A percentile compares a stretch with the other conserved stretches of the same genome.
These are phyloP conservation scores for Lojkania enalia DNA, from an alignment of 2,329 filamentous ascomycete species.

Conservation along the genomic window DNA sequence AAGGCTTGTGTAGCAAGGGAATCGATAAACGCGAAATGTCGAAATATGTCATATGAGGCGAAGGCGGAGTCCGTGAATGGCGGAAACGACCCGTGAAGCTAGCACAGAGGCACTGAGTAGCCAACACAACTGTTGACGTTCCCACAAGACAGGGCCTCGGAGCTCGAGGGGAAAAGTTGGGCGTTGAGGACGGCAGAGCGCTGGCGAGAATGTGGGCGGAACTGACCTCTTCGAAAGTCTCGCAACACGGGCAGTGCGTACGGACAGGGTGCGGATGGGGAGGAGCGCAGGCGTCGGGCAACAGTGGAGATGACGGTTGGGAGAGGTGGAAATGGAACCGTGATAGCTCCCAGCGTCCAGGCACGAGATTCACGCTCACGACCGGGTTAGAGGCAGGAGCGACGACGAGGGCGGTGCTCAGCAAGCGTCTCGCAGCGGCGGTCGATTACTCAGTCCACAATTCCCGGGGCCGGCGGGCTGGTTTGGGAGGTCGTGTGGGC, in stretches of 20 bases:
- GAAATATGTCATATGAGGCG: too few relatives aligned
- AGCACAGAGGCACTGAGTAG: neutral
- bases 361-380: slow-evolving; percentile 25
- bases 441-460: slow-evolving; percentile 25
- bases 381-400: slow-evolving; percentile 17
- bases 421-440: slow-evolving; percentile 31
- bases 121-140: neutral
- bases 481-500: slow-evolving; percentile 38
- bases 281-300: slow-evolving; percentile 9
- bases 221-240: slow-evolving; percentile 32
- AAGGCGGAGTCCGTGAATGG: neutral
- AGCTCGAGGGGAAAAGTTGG: slow-evolving; percentile 15
- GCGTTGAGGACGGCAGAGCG: slow-evolving; percentile 8
- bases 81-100: neutral
- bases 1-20: neutral
- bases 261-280: slow-evolving; percentile 10
- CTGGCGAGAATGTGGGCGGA: slow-evolving; percentile 16
- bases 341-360: slow-evolving; percentile 28
- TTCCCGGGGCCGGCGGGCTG: slow-evolving; percentile 32
- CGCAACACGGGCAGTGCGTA: neutral
- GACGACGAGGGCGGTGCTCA: slow-evolving; percentile 28
- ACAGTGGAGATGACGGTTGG: slow-evolving; percentile 14
- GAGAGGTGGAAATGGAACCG: slow-evolving; percentile 17
- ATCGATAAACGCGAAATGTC: neutral
- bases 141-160: slow-evolving; percentile 6